These are phyloP conservation scores for Pezicula carpinea DNA, from an alignment of 2,329 filamentous ascomycete genomes.

Conservation along the genomic window DNA sequence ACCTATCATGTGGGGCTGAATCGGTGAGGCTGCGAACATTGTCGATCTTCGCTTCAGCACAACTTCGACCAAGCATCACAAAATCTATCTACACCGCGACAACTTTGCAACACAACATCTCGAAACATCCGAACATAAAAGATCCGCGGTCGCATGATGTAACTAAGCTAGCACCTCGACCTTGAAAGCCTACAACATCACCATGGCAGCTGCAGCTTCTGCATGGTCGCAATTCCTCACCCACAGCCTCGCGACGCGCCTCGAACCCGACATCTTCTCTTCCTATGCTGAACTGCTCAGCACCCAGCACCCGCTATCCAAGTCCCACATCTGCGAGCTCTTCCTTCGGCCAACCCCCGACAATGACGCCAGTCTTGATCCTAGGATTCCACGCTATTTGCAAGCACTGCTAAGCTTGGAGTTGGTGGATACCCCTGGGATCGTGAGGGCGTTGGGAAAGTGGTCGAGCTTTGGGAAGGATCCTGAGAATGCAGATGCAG, in stretches of 20 bases:
- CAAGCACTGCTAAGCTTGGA: slow-evolving; percentile 47
- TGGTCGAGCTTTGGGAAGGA: slow-evolving; percentile 36
- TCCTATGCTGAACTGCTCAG: slow-evolving; percentile 45
- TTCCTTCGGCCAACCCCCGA: slow-evolving; percentile 49
- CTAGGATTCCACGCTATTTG: slow-evolving; percentile 55
- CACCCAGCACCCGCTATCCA: slow-evolving; percentile 46
- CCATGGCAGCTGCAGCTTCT: slow-evolving; percentile 4
- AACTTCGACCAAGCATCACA: not conserved
- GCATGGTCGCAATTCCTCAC: slow-evolving; percentile 47
- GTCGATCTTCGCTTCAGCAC: not conserved
- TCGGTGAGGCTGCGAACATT: not conserved
- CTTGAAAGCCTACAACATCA: not conserved
- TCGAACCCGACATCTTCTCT: slow-evolving; percentile 50
- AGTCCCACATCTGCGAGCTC: slow-evolving; percentile 49
- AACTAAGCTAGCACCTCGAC: not conserved
- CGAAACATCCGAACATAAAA: too few relatives aligned
- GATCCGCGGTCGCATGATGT: not conserved
- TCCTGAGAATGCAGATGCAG: not conserved
- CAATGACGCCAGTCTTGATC: slow-evolving; percentile 46
- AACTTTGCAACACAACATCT: too few relatives aligned
- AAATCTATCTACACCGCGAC: not conserved
- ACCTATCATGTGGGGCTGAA: not conserved
- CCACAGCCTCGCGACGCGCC: slow-evolving; percentile 45
- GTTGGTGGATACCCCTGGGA: slow-evolving; percentile 48
- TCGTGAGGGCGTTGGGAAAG: slow-evolving; percentile 51